Evolutionary conservation across 495 filamentous ascomycete genomes (phyloP), one percentile per base, ranked within the genome.

Genomic region (Melanomma pulvis-pyrius): DNA sequence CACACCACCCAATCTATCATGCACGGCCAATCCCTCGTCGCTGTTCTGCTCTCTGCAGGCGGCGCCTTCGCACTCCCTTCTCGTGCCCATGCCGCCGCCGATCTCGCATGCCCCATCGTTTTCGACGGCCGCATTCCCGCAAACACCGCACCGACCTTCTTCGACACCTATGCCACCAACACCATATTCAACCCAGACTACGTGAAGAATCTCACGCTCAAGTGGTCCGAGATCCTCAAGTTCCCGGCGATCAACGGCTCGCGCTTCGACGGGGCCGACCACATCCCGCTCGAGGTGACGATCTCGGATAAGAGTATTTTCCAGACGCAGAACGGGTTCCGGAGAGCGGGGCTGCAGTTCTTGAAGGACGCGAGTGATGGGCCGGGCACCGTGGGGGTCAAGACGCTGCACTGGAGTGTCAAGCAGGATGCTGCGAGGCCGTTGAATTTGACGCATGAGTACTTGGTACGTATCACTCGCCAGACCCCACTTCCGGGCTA

Each of bases 141-240:
- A 17, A 65, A 41, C 28, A 58, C 65, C 21, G 69, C 49, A 5
- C 48, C 57, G 1, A 69, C 65, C 13, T 55, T 57, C 24, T 65
- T 65, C 32, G 69, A 72, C 44, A 65, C 60, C 22, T 68, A 67
- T 25, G 63, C 63, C 32, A 63, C 65, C 2, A 72, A 69, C 61
- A 34, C 55, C n/a, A 51, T 68, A 32, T 72, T 58, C 65, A 72
- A 72, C 65, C 65, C 69, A 0, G 69, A 72, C 61, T 72, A 72
- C 61, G 71, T 71, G 19, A 62, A 69, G 36, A 49, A 53, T 25
- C 47, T 46, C 21, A 57, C 65, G 29, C 36, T 73, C 25, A 71
- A 69, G 21, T 65, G 69, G 64, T 56, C 36, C 25, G 44, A 68
- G 28, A 71, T 65, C 22, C 47, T 67, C n/a, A 64, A 71, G 26